Evolutionary conservation across 108 stramenopile species (phyloP).

Genomic region (Cyclotella atomus): DNA sequence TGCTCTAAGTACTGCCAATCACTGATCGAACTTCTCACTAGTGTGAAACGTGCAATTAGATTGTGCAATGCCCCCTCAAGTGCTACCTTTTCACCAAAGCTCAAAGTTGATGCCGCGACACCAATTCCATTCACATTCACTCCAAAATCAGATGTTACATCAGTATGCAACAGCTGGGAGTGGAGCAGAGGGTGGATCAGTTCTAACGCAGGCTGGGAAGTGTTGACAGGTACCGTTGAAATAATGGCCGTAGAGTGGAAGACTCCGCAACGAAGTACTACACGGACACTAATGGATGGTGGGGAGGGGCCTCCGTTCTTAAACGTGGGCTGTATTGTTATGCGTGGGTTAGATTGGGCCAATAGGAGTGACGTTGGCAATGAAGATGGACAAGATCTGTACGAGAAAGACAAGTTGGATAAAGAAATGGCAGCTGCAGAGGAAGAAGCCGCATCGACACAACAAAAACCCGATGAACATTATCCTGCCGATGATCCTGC

Average conservation of each 20-base stretch:
- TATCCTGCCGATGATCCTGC: slow-evolving; percentile 35
- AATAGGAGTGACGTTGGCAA: slow-evolving; percentile 37
- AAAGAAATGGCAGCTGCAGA: slow-evolving; percentile 52
- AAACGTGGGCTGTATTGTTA: slow-evolving; percentile 71
- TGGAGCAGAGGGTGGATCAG: slow-evolving; percentile 73
- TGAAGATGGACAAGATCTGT: slow-evolving; percentile 76
- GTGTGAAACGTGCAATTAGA: slow-evolving; percentile 50
- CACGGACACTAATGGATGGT: slow-evolving; percentile 82
- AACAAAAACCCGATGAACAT: slow-evolving; percentile 19
- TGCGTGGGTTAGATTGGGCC: slow-evolving; percentile 80
- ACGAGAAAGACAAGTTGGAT: slow-evolving; percentile 72
- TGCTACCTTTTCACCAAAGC: slow-evolving; percentile 27
- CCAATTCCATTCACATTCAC: slow-evolving; percentile 41
- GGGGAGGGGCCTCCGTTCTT: slow-evolving; percentile 89
- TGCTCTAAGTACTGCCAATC: slow-evolving; percentile 85
- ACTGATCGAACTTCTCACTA: slow-evolving; percentile 74
- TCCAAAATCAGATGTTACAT: slow-evolving; percentile 10
- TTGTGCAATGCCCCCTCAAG: not conserved
- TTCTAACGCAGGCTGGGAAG: slow-evolving; percentile 67
- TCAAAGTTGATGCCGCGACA: slow-evolving; percentile 70
- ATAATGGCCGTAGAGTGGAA: slow-evolving; percentile 74
- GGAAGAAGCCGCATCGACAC: slow-evolving; percentile 13
- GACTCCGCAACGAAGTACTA: slow-evolving; percentile 64
- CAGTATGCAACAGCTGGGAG: slow-evolving; percentile 57
- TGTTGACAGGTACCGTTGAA: slow-evolving; percentile 70